Evolutionary conservation across 1,139 yeast species (phyloP).

Genomic region (Yamadazyma sp.): DNA sequence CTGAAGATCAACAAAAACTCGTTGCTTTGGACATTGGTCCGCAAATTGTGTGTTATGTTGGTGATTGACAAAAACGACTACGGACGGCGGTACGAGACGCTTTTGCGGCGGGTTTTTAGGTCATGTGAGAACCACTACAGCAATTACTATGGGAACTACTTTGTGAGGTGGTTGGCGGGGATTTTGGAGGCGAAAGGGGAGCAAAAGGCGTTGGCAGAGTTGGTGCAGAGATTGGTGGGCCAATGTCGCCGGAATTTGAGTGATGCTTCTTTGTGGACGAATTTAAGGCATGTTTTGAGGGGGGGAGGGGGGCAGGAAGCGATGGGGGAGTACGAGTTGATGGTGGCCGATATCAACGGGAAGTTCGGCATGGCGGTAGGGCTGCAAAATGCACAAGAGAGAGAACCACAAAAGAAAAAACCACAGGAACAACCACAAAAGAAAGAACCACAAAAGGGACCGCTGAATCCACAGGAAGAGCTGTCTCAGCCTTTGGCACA

Average conservation of each 20-base stretch:
- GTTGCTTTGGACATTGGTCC: constrained; percentile 38
- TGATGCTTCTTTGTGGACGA: constrained; percentile 39
- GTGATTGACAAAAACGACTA: constrained; percentile 1
- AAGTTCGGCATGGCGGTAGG: constrained; percentile 4
- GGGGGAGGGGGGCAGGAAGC: neutral
- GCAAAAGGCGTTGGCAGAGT: neutral
- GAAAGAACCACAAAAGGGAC: neutral
- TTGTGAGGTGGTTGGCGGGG: constrained; percentile 29
- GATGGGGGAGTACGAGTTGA: constrained; percentile 20
- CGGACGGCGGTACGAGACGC: constrained; percentile 3
- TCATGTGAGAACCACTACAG: constrained; percentile 40
- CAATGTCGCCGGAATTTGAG: constrained; percentile 24
- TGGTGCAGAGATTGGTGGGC: constrained; percentile 2
- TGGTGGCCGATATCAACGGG: constrained; percentile 9
- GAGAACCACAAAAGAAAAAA: too few relatives aligned
- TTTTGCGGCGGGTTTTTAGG: constrained; percentile 23
- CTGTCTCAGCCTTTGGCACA: too few relatives aligned
- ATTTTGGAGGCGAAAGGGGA: constrained; percentile 2
- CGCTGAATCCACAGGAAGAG: neutral
- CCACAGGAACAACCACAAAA: too few relatives aligned
- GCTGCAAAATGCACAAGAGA: too few relatives aligned
- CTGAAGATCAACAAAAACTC: constrained; percentile 44
- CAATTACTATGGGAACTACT: constrained; percentile 41
- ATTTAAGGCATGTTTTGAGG: constrained; percentile 9
- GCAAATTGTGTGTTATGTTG: constrained; percentile 25